phyloP scores from a whole-genome alignment of 306 rosid species.

The Hippophae gyantsensis region DNA sequence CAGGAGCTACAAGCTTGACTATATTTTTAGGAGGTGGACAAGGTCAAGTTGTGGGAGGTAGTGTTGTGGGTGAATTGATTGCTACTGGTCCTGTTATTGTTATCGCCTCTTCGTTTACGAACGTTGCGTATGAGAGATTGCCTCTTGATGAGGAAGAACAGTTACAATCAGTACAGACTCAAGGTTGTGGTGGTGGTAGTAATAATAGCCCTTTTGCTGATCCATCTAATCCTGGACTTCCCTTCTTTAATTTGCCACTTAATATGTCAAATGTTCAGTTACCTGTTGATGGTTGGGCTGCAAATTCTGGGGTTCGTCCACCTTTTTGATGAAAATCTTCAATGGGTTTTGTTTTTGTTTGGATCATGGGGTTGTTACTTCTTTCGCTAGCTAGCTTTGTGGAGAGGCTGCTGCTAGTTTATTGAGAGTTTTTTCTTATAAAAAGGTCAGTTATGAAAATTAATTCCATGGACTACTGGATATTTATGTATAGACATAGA shows the following conservation, averaged over 20 bases:
- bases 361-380: no score
- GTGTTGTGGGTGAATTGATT: conserved; percentile 75
- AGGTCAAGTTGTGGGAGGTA: conserved; percentile 87
- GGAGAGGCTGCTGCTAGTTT: no score
- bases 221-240: conserved; percentile 52
- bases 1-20: conserved; percentile 73
- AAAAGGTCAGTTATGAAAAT: no score
- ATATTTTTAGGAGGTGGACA: conserved; percentile 68
- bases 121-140: conserved; percentile 77
- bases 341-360: background rate
- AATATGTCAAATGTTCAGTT: conserved; percentile 84
- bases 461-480: no score
- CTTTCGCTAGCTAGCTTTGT: no score
- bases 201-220: conserved; percentile 38
- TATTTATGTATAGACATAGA: no score
- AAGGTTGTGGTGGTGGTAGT: conserved; percentile 7
- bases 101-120: conserved; percentile 73
- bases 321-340: background rate
- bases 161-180: conserved; percentile 32
- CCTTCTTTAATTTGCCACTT: conserved; percentile 68
- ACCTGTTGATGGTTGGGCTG: conserved; percentile 54
- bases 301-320: conserved; percentile 25
- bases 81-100: conserved; percentile 78
- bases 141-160: conserved; percentile 58
- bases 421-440: no score